Evolutionary conservation across 192 early-diverging fungal genomes (phyloP), one percentile per base, ranked within the genome.

Genomic region (Entrophospora sp.): DNA sequence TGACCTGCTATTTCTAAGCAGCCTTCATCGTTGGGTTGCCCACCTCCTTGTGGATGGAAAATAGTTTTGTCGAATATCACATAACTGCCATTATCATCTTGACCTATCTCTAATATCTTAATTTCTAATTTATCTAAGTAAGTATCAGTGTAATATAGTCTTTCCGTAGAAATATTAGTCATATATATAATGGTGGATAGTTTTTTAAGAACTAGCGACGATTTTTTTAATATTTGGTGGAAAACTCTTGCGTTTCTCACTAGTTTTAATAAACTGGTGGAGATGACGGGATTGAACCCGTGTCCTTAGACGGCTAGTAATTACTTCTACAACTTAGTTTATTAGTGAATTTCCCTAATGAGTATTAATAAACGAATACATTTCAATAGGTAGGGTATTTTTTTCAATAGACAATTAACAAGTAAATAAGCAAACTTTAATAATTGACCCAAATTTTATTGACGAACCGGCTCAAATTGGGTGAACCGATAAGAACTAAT

Each of bases 251-350:
- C n/a, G n/a, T n/a, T n/a, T n/a, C n/a, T n/a, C 16, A 18, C 18
- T 16, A 3, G 13, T 43, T 2, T 43, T 30, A 22, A 27, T 52
- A 52, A 12, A 52, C 4, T 52, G 49, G 49, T 52, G 49, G 49
- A 52, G 49, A 52, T 52, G 49, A n/a, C 24, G 49, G 49, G 49
- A 52, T 52, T 52, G 49, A 52, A 52, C 49, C 49, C 49, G 24
- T n/a, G 49, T 52, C 49, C 49, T 52, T 52, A 52, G 49, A 52
- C 14, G 49, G 20, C 18, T 22, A 52, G 24, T 25, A 27, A 52
- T 27, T 52, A 52, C 49, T 52, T 52, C 49, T 52, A 52, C 49
- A 52, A 52, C 49, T 52, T 52, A 52, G 49, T 52, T 52, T 52
- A 52, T 52, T 52, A 25, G 18, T 52, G 20, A 52, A 25, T n/a